Base-by-base conservation (phyloP, 1,284 basidiomycete genomes). In the Rhodotorula sp. region DNA sequence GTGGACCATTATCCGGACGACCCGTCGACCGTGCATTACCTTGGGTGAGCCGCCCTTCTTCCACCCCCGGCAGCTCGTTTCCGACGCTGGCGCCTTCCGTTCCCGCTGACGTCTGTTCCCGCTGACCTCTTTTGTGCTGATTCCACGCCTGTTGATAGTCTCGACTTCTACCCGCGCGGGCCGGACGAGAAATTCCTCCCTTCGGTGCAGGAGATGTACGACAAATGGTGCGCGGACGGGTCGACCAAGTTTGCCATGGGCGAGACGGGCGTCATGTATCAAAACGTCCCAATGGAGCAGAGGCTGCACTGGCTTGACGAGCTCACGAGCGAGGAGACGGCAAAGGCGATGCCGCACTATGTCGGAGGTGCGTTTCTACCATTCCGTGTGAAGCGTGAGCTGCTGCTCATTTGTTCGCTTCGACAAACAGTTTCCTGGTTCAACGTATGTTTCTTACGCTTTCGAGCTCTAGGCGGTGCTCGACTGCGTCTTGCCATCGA, bases 201-300 rank as follows among this genome's bases (percentile, higher is more conserved):
- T 27, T 64, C 49, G 46, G 57, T 68, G 53, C 52, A 67, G 59
- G 61, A 21, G 64, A 68, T 82, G 67, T 80, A 81, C 64, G 80
- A 81, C 72, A 78, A 78, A 60, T 81, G 78, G 60, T 71, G 69
- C 56, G 23, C 44, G 21, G 65, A 64, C 25, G 70, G 67, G 19
- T 59, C 21, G 23, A 63, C 72, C 46, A 77, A 77, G 41, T 81
- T 82, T 50, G 81, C 80, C 19, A 80, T 81, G 44, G 81, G 80
- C 2, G 81, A 82, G 68, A 81, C 78, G 12, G 81, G 79, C 2
- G 56, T 25, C 8, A 57, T 74, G 14, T 66, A 34, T 34, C 34
- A 66, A 56, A 57, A 56, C 5, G 78, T 68, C 1, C 63, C 68
- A 1, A 70, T 76, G 44, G 61, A 72, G 5, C 76, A 79, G 5